Base-by-base conservation (phyloP, 768 basidiomycete genomes). In the Phlegmacium glaucopus region DNA sequence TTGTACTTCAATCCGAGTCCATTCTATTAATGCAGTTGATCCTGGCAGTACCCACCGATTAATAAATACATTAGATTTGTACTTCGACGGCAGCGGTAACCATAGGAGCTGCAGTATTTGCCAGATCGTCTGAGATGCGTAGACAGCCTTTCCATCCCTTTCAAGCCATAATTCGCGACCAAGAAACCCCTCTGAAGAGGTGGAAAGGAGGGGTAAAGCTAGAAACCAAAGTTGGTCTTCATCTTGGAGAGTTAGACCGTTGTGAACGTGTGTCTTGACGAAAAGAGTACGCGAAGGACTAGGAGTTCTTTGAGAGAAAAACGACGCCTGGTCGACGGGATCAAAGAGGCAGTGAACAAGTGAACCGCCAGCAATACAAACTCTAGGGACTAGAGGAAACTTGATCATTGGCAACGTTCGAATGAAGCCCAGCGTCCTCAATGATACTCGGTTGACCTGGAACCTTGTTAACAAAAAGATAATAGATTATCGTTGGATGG, bases 121-220 rank as follows among this genome's bases (percentile, higher is more conserved):
- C 72, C 70, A 57, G 80, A 80, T 17, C 79, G 74, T 55, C 79
- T 72, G 34, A 77, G 78, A 55, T 78, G 59, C 32, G 42, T 65
- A 64, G 34, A 80, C 65, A n/a, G 74, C 61, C 11, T 59, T 63
- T 51, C 65, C 67, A 51, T 78, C 64, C 39, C 79, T 65, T 57
- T 82, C 79, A 26, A 77, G 58, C 75, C 75, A 76, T 28, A 55
- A 51, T 42, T 71, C 67, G 39, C 78, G 78, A 22, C 69, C 71
- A 28, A 71, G 47, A 44, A 59, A n/a, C n/a, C 69, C 36, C 45
- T 65, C 58, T 43, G 51, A 32, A 9, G 61, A 58, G 41, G 66
- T 53, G 27, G 63, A 55, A 34, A 71, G 52, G 29, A 67, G 41
- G 8, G 59, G 50, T 16, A 68, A 55, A 27, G 58, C 52, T 32